These are phyloP conservation scores for Lentithecium fluviatile DNA, from an alignment of 495 filamentous ascomycete genomes.

Conservation along the genomic window DNA sequence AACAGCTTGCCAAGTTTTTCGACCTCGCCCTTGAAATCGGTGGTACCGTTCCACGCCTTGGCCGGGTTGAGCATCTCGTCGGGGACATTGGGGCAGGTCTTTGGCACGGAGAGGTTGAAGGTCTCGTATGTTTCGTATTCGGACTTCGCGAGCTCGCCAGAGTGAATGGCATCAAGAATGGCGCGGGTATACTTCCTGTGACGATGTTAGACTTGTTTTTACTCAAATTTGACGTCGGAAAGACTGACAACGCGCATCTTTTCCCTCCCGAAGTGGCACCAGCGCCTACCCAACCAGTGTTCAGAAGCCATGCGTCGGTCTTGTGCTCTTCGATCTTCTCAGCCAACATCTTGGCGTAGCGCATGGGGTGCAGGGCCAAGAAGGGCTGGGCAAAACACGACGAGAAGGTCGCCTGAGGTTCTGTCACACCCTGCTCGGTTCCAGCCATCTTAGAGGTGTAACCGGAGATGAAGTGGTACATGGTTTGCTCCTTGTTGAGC, in stretches of 20 bases:
- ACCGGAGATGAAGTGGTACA: constrained; percentile 99
- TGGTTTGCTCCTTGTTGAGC: constrained; percentile 90
- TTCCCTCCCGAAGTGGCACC: constrained; percentile 92
- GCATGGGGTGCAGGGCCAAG: constrained; percentile 98
- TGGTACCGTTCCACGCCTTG: constrained; percentile 80
- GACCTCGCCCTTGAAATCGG: constrained; percentile 81
- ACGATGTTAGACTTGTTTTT: no score
- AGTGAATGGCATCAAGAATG: constrained; percentile 97
- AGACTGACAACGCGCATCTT: constrained; percentile 96
- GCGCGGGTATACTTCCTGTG: constrained; percentile 99
- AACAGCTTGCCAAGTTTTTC: constrained; percentile 84
- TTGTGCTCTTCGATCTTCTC: constrained; percentile 96
- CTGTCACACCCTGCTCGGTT: constrained; percentile 92
- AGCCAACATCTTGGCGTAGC: constrained; percentile 95
- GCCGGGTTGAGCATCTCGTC: constrained; percentile 90
- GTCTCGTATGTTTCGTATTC: constrained; percentile 94
- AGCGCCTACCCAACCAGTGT: constrained; percentile 99
- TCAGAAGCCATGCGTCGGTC: constrained; percentile 96
- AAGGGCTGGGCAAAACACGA: constrained; percentile 99
- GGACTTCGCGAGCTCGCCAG: constrained; percentile 82
- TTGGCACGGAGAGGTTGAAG: constrained; percentile 95
- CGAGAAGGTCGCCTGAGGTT: constrained; percentile 98
- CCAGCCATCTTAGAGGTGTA: constrained; percentile 99
- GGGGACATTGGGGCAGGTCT: constrained; percentile 79
- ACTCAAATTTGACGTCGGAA: no score